These are phyloP conservation scores for Aspergillus incahuasiensis DNA, from an alignment of 495 filamentous ascomycete species.

Conservation along the genomic window DNA sequence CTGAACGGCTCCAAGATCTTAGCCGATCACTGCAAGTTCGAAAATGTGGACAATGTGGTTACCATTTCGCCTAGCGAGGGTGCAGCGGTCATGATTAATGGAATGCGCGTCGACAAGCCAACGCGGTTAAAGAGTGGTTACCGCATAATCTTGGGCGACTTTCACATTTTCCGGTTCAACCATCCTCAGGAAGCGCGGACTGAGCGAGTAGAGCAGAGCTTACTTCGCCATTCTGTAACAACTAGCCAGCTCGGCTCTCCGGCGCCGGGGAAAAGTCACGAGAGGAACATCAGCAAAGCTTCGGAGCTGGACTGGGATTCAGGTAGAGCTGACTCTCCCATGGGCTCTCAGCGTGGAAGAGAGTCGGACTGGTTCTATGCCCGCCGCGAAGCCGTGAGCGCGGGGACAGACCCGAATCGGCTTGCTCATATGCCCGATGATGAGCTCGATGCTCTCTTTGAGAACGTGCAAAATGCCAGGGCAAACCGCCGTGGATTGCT, in stretches of 20 bases:
- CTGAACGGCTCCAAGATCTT: constrained; percentile 93
- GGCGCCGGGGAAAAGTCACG: constrained; percentile 66
- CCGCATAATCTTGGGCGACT: constrained; percentile 94
- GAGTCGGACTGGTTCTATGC: constrained; percentile 98
- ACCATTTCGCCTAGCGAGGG: constrained; percentile 84
- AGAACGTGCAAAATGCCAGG: constrained; percentile 85
- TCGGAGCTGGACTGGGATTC: constrained; percentile 65
- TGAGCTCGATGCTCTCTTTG: constrained; percentile 89
- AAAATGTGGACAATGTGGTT: constrained; percentile 85
- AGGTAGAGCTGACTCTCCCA: constrained; percentile 74
- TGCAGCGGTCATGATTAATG: constrained; percentile 97
- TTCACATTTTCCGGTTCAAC: constrained; percentile 99
- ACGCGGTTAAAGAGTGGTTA: constrained; percentile 85
- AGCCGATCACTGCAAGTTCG: constrained; percentile 87
- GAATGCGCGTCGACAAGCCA: constrained; percentile 75
- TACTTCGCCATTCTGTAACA: constrained; percentile 83
- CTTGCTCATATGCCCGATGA: constrained; percentile 86
- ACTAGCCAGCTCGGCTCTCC: constrained; percentile 73
- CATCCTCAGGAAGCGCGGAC: constrained; percentile 93
- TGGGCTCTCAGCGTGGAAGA: constrained; percentile 59
- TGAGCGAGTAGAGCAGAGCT: constrained; percentile 83
- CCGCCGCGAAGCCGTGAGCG: constrained; percentile 82
- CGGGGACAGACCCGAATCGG: constrained; percentile 86
- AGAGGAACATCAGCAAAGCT: constrained; percentile 69
- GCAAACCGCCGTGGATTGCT: constrained; percentile 69